Base-by-base conservation (phyloP, 345 rosid species). In the Litchi chinensis region DNA sequence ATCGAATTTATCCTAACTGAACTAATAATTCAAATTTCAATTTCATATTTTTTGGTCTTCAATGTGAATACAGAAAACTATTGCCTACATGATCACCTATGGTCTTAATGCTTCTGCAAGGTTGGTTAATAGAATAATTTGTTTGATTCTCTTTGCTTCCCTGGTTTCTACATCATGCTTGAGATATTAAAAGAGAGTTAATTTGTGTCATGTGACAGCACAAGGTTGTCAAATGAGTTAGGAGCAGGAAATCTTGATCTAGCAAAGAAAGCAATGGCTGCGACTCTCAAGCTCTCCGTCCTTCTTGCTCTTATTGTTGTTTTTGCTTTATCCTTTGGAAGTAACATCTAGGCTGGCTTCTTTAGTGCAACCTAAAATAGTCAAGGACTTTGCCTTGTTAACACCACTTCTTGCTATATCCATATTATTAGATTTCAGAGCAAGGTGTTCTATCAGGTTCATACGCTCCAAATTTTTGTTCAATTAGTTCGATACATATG, bases 21-120 rank as follows among this genome's bases (percentile, higher is more conserved):
- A 28, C 60, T 16, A 9, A 28, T 18, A 10, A 21, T 41, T 41
- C 5, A 18, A 8, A 22, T 22, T 22, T 65, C 28, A 65, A 5
- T 8, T 8, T 18, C 26, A 73, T 65, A 10, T 71, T 37, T 28
- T 64, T 22, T 43, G 63, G 39, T 15, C 15, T 63, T 62, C 79
- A 88, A 93, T 18, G 95, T 89, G 48, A 90, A 88, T 72, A 91
- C 93, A 1, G 93, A n/a, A 91, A 81, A 10, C 87, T 0, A 73
- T 92, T 56, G 85, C 94, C 63, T 93, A 80, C 86, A 90, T 91
- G 93, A 81, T 89, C 50, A 85, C 87, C 16, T 90, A 87, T 10
- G 98, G 99, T 12, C 89, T 95, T 5, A 88, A 95, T 78, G 95
- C 97, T 54, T 28, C 94, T 37, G 94, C 90, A 70, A 93, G 98